Base-by-base conservation (phyloP, 2,329 filamentous ascomycete genomes). In the Penicillium sp. region DNA sequence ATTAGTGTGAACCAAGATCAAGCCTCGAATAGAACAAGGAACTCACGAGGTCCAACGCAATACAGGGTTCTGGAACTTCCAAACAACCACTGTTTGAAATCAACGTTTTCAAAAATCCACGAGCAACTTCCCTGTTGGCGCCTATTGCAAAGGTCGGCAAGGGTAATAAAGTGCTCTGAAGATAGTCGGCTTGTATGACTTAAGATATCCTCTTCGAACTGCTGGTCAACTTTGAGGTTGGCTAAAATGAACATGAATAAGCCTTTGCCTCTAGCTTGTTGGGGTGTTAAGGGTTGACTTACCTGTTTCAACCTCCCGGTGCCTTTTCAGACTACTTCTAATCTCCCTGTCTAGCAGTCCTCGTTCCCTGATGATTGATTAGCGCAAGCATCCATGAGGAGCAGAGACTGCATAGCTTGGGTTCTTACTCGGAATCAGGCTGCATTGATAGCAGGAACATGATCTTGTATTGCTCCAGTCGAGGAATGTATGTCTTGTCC, bases 401-500 rank as follows among this genome's bases (percentile, higher is more conserved):
- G 14, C 31, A 5, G 6, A 8, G 13, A 16, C 8, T 13, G 38
- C 44, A 33, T 16, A 38, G n/a, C 48, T 48, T 7, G 47, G 46
- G n/a, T 53, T 47, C 50, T 48, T 53, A 61, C 58, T 43, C 20
- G 0, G 65, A 65, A 8, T 65, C 61, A 2, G 65, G 58, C 42
- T 69, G 66, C 50, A 64, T 58, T 0, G 61, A 44, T 4, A 69
- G 39, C 1, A 69, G 22, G 6, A 69, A 48, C 39, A 64, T 54
- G 10, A 63, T 52, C 50, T 68, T 69, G 35, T 61, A 69, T 39
- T 68, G 64, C 35, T 69, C 67, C 27, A 69, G 36, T 4, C 61
- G 53, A 0, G 64, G 61, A 8, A 68, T 35, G 43, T 60, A 65
- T 0, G 61, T 67, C 3, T 49, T 56, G 3, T 69, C 65, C 27